A percentile compares a stretch with the other conserved stretches of the same genome.
These are phyloP conservation scores for Salix arbutifolia DNA, from an alignment of 345 rosid species.

Conservation along the genomic window DNA sequence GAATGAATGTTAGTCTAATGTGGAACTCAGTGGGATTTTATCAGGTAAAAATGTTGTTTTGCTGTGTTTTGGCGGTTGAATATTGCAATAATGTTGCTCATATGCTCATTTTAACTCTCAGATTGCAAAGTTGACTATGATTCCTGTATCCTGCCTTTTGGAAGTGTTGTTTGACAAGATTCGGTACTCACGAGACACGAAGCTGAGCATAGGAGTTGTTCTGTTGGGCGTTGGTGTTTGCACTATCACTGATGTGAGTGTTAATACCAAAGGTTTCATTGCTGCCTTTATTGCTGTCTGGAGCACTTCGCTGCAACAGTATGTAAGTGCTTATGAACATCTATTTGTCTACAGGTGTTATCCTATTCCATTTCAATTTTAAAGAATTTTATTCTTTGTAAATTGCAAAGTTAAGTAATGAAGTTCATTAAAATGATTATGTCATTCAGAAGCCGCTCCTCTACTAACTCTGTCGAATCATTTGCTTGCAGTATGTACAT, in stretches of 20 bases:
- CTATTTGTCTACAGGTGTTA: neutral
- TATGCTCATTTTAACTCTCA: conserved; percentile 21
- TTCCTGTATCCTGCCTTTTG: conserved; percentile 88
- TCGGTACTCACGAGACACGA: conserved; percentile 92
- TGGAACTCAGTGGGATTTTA: conserved; percentile 99
- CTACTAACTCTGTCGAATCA: neutral
- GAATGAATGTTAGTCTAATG: conserved; percentile 98
- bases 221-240: conserved; percentile 97
- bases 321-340: conserved; percentile 34
- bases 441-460: neutral
- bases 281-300: conserved; percentile 90
- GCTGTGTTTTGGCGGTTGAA: neutral
- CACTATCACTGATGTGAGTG: conserved; percentile 98
- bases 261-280: conserved; percentile 79
- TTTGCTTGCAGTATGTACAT: conserved; percentile 72
- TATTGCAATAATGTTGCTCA: neutral
- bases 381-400: neutral
- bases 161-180: conserved; percentile 91
- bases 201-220: conserved; percentile 86
- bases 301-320: conserved; percentile 98
- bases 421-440: neutral
- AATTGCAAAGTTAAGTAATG: neutral
- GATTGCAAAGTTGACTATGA: conserved; percentile 99
- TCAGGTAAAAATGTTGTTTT: conserved; percentile 52
- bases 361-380: neutral